Base-by-base conservation (phyloP, 768 basidiomycete genomes). In the Agaricus blazei region DNA sequence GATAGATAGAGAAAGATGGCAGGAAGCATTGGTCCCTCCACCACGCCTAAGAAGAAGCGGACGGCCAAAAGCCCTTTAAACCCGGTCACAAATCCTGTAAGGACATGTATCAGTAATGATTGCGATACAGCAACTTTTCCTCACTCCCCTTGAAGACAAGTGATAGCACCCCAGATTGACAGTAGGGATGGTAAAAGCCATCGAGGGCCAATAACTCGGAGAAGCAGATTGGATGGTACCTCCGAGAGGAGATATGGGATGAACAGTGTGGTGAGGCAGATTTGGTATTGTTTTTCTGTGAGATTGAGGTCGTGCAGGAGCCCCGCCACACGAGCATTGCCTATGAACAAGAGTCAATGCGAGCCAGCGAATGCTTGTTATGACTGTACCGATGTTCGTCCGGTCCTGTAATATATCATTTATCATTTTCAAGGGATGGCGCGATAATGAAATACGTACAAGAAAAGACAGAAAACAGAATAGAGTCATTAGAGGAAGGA, bases 11-110 rank as follows among this genome's bases (percentile, higher is more conserved):
- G 67, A 9, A 70, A 66, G 36, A 71, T 68, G 3, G 67, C 66
- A 14, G 70, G 67, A 62, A 63, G 71, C 73, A 63, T 61, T 1
- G 56, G 67, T 63, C 81, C 83, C 69, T 82, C 80, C 27, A 76
- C 57, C n/a, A 78, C 63, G 5, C 82, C 83, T 2, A 83, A 65
- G 58, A 82, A 74, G 54, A 80, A 75, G 31, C 83, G 68, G 53
- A 74, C 77, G 4, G 70, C 71, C 4, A 81, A 65, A 36, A 84
- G 68, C 1, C 80, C 77, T 7, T 63, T 66, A 57, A 77, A 77
- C 8, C 64, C 70, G 8, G 63, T 69, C 29, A 83, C 74, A 3
- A 76, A 56, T 3, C 80, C 79, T 78, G 19, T 38, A 6, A 40
- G 9, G 34, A 34, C 1, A 15, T 11, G 2, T 12, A 2, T 31